phyloP scores from a whole-genome alignment of 2,329 filamentous ascomycete species.

The Mollisia scopiformis region DNA sequence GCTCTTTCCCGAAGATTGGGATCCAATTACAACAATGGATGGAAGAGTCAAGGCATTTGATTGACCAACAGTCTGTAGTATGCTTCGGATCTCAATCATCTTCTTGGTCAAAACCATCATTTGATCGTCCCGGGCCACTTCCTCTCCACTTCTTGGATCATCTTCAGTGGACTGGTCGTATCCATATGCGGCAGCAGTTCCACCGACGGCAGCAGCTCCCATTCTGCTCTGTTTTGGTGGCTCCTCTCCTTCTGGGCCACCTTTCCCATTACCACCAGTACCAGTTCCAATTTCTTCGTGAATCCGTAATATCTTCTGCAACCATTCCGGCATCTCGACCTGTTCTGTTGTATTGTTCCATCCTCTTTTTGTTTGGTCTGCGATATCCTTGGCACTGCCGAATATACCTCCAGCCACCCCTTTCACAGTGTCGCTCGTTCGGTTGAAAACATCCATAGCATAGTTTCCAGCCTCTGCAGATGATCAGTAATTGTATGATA shows the following conservation, averaged over 20 bases:
- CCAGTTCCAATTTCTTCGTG: slow-evolving; percentile 60
- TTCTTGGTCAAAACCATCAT: slow-evolving; percentile 99
- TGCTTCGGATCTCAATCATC: slow-evolving; percentile 98
- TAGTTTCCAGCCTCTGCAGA: slow-evolving; percentile 72
- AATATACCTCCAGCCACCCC: slow-evolving; percentile 71
- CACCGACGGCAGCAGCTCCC: slow-evolving; percentile 66
- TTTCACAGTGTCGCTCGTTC: slow-evolving; percentile 72
- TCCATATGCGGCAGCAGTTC: slow-evolving; percentile 77
- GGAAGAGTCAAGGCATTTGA: slow-evolving; percentile 86
- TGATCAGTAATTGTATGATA: slow-evolving; percentile 6
- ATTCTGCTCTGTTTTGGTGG: slow-evolving; percentile 62
- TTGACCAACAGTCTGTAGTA: slow-evolving; percentile 90
- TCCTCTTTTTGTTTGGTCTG: slow-evolving; percentile 76
- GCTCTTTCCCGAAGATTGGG: slow-evolving; percentile 97
- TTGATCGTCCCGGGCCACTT: slow-evolving; percentile 85
- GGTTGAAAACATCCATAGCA: slow-evolving; percentile 74
- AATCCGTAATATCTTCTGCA: slow-evolving; percentile 70
- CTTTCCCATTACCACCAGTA: slow-evolving; percentile 39
- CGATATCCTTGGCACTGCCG: slow-evolving; percentile 72
- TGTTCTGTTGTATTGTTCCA: slow-evolving; percentile 85
- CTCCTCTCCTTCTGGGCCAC: slow-evolving; percentile 51
- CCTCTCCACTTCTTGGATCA: slow-evolving; percentile 61
- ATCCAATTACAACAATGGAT: slow-evolving; percentile 98
- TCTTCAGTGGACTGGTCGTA: slow-evolving; percentile 72
- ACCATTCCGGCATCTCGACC: slow-evolving; percentile 74